Percentiles rank a stretch among this genome's conserved stretches.
These are phyloP conservation scores for Penicillium janthinellum DNA, from an alignment of 2,329 filamentous ascomycete species.

Conservation along the genomic window DNA sequence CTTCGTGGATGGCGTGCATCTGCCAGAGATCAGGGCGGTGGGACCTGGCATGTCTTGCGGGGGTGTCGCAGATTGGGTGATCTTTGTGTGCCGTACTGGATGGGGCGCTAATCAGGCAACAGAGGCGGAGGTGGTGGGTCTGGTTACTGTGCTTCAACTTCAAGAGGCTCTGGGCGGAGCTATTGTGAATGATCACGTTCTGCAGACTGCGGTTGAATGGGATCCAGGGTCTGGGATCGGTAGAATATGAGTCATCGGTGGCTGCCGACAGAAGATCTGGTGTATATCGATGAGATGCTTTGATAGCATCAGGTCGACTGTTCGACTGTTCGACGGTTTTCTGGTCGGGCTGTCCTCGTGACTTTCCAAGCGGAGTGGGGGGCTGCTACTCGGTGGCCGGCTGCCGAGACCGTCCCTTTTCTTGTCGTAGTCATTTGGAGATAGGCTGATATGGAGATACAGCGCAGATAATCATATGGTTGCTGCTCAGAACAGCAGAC, in stretches of 20 bases:
- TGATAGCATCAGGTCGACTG: not conserved
- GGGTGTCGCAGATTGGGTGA: not conserved
- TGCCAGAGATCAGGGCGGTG: not conserved
- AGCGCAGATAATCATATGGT: not conserved
- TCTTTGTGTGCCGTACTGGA: too few relatives aligned
- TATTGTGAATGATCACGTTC: not conserved
- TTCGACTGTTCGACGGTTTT: not conserved
- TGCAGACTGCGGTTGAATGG: not conserved
- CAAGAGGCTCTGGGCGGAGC: conserved; percentile 15
- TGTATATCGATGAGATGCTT: not conserved
- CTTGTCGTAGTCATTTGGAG: not conserved
- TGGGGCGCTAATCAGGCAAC: conserved; percentile 15
- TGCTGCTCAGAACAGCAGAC: too few relatives aligned
- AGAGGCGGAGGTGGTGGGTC: conserved; percentile 24
- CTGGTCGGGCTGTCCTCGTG: not conserved
- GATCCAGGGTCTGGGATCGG: not conserved
- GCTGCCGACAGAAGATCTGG: not conserved
- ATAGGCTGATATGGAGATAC: not conserved
- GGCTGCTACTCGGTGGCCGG: not conserved
- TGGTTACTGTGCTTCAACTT: conserved; percentile 17
- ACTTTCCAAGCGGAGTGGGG: not conserved
- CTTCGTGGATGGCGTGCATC: not conserved
- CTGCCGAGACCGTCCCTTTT: not conserved
- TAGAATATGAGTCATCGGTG: not conserved
- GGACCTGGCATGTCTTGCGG: not conserved